These are phyloP conservation scores for Mycena chlorophos DNA, from an alignment of 768 basidiomycete genomes.

Conservation along the genomic window DNA sequence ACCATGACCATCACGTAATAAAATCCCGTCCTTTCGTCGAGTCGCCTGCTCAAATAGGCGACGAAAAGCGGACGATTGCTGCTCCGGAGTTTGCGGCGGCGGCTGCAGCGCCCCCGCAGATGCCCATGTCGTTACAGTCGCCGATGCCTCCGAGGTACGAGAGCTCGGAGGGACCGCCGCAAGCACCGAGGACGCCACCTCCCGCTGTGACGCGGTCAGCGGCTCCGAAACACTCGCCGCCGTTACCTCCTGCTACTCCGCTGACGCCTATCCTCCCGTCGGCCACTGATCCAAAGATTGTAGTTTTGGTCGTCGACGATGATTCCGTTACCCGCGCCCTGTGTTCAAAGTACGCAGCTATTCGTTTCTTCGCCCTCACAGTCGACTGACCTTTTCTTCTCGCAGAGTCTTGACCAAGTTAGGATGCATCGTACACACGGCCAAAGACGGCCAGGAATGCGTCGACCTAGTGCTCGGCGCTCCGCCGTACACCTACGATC, in stretches of 20 bases:
- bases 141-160: slow-evolving; percentile 10
- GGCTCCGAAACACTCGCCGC: slow-evolving; percentile 1
- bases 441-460: slow-evolving; percentile 38
- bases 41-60: background rate
- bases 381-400: background rate
- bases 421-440: slow-evolving; percentile 37
- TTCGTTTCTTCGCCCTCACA: background rate
- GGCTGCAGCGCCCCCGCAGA: background rate
- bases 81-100: background rate
- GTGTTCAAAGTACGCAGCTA: slow-evolving; percentile 14
- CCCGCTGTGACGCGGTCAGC: background rate
- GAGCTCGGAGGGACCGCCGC: slow-evolving; percentile 1
- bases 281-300: slow-evolving; percentile 18
- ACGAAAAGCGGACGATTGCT: background rate
- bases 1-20: too few species aligned
- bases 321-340: slow-evolving; percentile 35
- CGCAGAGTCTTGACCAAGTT: slow-evolving; percentile 35
- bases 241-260: slow-evolving; percentile 5
- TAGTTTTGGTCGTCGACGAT: slow-evolving; percentile 35
- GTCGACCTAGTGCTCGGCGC: slow-evolving; percentile 34
- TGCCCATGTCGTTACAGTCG: background rate
- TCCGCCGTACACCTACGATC: slow-evolving; percentile 29
- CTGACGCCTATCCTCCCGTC: slow-evolving; percentile 6
- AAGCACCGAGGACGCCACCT: background rate
- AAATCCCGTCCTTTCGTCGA: too few species aligned